These are phyloP conservation scores for Verbascum thapsus DNA, from an alignment of 257 asterid species.

Conservation along the genomic window DNA sequence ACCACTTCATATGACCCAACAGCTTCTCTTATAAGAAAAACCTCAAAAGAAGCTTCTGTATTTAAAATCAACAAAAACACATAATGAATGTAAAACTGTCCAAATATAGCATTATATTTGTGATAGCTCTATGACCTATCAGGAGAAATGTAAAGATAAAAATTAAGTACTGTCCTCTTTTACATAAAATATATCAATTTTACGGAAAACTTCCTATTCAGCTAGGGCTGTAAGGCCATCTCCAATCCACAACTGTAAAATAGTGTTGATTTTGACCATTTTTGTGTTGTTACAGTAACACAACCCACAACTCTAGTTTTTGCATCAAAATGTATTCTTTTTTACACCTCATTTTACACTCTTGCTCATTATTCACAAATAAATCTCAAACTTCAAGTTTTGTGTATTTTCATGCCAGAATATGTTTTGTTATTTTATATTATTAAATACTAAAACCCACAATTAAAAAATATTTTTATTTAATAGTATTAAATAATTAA, in stretches of 20 bases:
- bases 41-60: conserved; percentile 37
- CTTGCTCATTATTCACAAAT: too few relatives aligned
- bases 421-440: too few relatives aligned
- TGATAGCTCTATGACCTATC: not conserved
- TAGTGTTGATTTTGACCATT: not conserved
- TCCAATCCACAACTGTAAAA: too few relatives aligned
- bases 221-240: too few relatives aligned
- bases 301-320: too few relatives aligned
- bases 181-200: not conserved
- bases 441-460: too few relatives aligned
- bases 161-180: not conserved
- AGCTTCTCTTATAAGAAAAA: conserved; percentile 32
- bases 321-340: too few relatives aligned
- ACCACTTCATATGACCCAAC: conserved; percentile 57
- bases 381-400: too few relatives aligned
- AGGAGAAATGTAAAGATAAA: not conserved
- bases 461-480: too few relatives aligned
- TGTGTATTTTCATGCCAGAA: too few relatives aligned
- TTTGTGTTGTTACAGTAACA: not conserved
- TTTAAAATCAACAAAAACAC: conserved; percentile 21
- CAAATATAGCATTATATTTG: conserved; percentile 3
- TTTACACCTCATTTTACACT: too few relatives aligned
- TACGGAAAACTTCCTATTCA: not conserved
- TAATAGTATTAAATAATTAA: too few relatives aligned
- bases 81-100: conserved; percentile 20